Conservation (phyloP, 1,139 yeast species). For the Magnusiomyces tetraspermus region DNA sequence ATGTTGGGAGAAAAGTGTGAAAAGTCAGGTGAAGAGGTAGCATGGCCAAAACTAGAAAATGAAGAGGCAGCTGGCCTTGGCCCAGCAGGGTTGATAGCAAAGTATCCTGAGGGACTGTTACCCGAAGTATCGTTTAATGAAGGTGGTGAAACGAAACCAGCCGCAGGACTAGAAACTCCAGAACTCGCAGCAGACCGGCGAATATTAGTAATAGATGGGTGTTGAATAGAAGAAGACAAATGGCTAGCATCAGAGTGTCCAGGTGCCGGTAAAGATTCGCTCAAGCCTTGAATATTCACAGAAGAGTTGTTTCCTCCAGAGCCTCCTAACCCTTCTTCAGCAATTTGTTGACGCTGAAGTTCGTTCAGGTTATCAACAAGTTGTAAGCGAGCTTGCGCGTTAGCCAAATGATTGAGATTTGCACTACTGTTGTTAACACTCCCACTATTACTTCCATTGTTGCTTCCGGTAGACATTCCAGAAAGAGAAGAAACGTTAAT, state of each 20-base stretch:
- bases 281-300: too few relatives aligned
- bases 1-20: neutral
- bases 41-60: neutral
- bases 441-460: neutral
- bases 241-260: neutral
- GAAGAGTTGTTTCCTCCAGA: neutral
- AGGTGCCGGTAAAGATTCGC: too few relatives aligned
- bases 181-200: neutral
- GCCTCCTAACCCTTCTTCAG: neutral
- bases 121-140: neutral
- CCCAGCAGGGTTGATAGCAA: slow-evolving; percentile 2
- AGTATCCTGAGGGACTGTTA: slow-evolving; percentile 4
- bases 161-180: neutral
- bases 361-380: neutral
- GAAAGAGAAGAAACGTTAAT: neutral
- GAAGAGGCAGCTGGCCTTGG: neutral
- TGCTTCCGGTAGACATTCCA: neutral
- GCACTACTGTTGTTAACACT: neutral
- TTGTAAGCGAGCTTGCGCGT: neutral
- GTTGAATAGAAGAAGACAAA: neutral
- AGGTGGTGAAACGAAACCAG: neutral
- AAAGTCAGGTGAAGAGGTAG: neutral
- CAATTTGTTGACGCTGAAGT: neutral
- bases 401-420: neutral
- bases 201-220: neutral